phyloP scores from a whole-genome alignment of 371 early-diverging fungal species.

The Mucor circinelloides region DNA sequence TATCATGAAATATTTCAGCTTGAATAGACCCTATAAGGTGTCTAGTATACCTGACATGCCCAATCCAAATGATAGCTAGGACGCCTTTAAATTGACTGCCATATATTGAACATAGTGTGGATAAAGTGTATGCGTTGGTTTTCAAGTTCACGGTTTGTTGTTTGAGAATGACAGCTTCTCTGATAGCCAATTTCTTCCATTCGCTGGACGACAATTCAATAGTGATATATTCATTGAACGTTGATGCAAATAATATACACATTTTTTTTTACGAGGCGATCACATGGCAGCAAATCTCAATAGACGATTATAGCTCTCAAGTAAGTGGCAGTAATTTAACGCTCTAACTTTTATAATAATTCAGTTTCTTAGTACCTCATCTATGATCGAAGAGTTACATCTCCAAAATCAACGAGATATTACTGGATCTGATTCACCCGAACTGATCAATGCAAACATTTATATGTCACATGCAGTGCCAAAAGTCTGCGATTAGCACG shows the following conservation, averaged over 20 bases:
- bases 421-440: background rate
- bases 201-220: no score
- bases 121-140: constrained; percentile 15
- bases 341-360: background rate
- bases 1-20: constrained; percentile 19
- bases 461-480: background rate
- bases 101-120: no score
- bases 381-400: background rate
- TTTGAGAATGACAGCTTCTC: constrained; percentile 17
- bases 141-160: constrained; percentile 20
- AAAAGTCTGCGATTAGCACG: background rate
- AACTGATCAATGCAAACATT: background rate
- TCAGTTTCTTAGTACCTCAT: no score
- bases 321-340: no score
- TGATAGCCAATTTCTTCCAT: constrained; percentile 17
- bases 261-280: no score
- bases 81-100: no score
- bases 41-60: constrained; percentile 16
- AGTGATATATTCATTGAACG: no score
- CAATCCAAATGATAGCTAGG: no score
- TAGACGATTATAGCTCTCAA: no score
- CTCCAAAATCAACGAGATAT: background rate
- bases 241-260: no score
- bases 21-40: constrained; percentile 17
- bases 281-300: no score